A percentile compares a stretch with the other conserved stretches of the same genome.
phyloP scores from a whole-genome alignment of 2,329 filamentous ascomycete genomes.

The Pezicula neosporulosa region DNA sequence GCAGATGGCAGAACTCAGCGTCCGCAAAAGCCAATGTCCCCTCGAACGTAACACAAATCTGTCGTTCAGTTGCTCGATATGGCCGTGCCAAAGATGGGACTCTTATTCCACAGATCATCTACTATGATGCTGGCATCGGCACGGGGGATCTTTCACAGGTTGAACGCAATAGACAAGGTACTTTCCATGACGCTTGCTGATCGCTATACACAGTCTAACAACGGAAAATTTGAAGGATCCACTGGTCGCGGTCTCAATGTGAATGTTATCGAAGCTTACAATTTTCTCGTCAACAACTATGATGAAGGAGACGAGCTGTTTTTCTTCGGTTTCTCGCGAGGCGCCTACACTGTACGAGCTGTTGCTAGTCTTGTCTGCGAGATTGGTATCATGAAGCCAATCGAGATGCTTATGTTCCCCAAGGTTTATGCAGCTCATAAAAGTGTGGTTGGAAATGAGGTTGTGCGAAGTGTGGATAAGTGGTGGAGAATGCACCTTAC shows the following conservation, averaged over 20 bases:
- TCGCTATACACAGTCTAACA: not conserved
- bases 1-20: not conserved
- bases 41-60: conserved; percentile 1
- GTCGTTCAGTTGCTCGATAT: not conserved
- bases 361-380: conserved; percentile 25
- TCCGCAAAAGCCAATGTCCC: not conserved
- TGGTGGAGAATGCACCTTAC: not conserved
- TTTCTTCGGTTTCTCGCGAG: conserved; percentile 33
- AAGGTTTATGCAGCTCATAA: conserved; percentile 1
- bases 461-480: not conserved
- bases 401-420: conserved; percentile 34
- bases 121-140: not conserved
- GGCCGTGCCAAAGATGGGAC: not conserved
- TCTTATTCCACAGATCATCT: not conserved
- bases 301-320: conserved; percentile 28
- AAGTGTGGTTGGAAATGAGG: not conserved
- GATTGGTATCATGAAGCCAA: conserved; percentile 34
- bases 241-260: conserved; percentile 1
- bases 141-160: not conserved
- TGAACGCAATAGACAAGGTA: not conserved
- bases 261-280: conserved; percentile 24
- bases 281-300: conserved; percentile 41
- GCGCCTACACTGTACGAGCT: conserved; percentile 32
- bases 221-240: not conserved
- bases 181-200: not conserved